These are phyloP conservation scores for Sphaerulina musiva DNA, from an alignment of 2,329 filamentous ascomycete genomes.

Conservation along the genomic window DNA sequence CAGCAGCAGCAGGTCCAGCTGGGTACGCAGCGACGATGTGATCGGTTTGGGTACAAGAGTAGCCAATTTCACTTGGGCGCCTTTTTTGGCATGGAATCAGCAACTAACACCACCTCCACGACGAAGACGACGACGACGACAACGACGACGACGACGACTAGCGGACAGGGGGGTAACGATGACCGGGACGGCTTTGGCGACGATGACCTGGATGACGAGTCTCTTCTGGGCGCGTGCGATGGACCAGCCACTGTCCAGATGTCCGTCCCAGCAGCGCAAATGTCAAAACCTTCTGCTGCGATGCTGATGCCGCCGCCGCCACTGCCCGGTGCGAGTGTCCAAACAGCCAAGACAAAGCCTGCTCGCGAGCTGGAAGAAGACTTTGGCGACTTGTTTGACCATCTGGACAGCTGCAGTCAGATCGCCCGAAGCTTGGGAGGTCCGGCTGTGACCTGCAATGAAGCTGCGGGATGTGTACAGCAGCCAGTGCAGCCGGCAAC, in stretches of 20 bases:
- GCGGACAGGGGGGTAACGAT: neutral
- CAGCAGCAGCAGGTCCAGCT: conserved; percentile 14
- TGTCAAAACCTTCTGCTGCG: neutral
- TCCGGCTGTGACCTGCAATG: neutral
- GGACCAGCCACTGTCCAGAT: neutral
- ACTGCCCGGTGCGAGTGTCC: neutral
- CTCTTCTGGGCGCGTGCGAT: neutral
- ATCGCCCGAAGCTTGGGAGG: conserved; percentile 39
- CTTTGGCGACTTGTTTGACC: conserved; percentile 28
- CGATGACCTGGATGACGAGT: conserved; percentile 29
- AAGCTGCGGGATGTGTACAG: neutral
- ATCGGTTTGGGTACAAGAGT: conserved; percentile 33
- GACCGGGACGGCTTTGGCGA: conserved; percentile 22
- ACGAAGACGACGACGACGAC: neutral
- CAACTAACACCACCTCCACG: neutral
- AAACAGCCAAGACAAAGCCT: neutral
- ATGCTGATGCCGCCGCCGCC: neutral
- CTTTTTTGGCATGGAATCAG: conserved; percentile 27
- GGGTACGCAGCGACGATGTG: conserved; percentile 30
- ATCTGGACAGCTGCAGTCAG: conserved; percentile 41
- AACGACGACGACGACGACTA: neutral
- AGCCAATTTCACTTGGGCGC: conserved; percentile 34
- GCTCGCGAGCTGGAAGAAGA: neutral
- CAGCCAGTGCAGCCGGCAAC: neutral
- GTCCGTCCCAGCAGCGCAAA: neutral